Base-by-base conservation (phyloP, 75 land plant species). In the Sequoiadendron giganteum region DNA sequence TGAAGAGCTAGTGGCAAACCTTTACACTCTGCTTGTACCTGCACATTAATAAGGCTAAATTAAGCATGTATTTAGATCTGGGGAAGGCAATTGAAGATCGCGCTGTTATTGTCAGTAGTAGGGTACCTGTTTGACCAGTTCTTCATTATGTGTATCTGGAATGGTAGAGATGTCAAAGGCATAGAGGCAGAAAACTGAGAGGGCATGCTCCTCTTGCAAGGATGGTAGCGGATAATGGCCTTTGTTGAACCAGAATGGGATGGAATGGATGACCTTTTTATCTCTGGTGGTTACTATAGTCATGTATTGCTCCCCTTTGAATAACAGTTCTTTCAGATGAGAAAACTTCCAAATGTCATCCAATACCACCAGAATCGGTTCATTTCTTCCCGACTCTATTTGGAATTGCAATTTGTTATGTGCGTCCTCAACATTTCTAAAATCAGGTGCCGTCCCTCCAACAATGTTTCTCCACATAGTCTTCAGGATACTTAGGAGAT, bases 341-440 rank as follows among this genome's bases (percentile, higher is more conserved):
- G 87, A 48, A 9, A 9, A 72, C 2, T 39, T 47, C 92, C 95
- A 92, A 18, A 94, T 91, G 85, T 94, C 95, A 87, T 94, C 95
- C 40, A 94, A 75, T 16, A 94, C 88, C 9, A 92, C 77, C 30
- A 94, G 86, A 21, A 15, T 49, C 30, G 52, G 48, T 30, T 43
- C 13, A 45, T 28, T 10, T 21, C 15, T 30, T 19, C 34, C 48
- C 10, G 5, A 45, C 3, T 16, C 47, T n/a, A 76, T 36, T 14
- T 77, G 5, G 13, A 2, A 3, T 5, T 38, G 19, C 21, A 77
- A 39, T 77, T 77, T 1, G 0, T 39, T 77, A 13, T 36, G 80
- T 38, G 43, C 42, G 1, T 77, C 43, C 25, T 77, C 43, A 36
- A 77, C 19, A 18, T 39, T 77, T 11, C 2, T 32, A 40, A 79